Base-by-base conservation (phyloP, 306 rosid genomes). In the Medicago lupulina region DNA sequence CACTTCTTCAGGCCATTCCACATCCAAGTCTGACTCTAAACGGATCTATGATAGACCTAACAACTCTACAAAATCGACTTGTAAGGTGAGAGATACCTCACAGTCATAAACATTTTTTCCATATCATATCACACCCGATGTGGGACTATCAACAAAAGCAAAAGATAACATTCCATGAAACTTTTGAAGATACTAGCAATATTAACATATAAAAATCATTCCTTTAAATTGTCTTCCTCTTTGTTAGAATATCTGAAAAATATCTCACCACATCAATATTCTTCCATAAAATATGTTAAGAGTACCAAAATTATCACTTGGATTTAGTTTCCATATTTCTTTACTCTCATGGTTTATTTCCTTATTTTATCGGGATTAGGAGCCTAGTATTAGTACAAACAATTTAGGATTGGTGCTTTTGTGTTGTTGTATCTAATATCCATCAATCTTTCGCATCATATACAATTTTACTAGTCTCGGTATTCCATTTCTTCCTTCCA, bases 191-290 rank as follows among this genome's bases (percentile, higher is more conserved):
- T 16, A 7, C 21, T 15, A 34, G 46, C 43, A 15, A 62, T 14
- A 34, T 34, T 62, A 34, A 36, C 68, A 61, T 34, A 62, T 55
- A 46, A 55, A 4, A 71, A 57, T 39, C 2, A 43, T 57, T 73
- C 62, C 66, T 77, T 39, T 62, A 63, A 76, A 71, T 57, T 31
- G 49, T 51, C 63, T 49, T 70, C 43, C 44, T 65, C 61, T 65
- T 34, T n/a, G 51, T 40, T 39, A 65, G 18, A 61, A 61, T 60
- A 60, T 60, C 19, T 3, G 18, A 7, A 14, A 65, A 65, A 10
- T 11, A 65, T 39, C 16, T 65, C 34, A 65, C 50, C 9, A 40
- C 31, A 9, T 65, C 51, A 39, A 11, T 58, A 65, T 39, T 65
- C 9, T 39, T 17, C 16, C 31, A 2, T 64, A 9, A 64, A 39